Percentiles rank a stretch among this genome's conserved stretches.
Evolutionary conservation across 148 eudicot species (phyloP).

Genomic region (Vaccinium myrtillus): DNA sequence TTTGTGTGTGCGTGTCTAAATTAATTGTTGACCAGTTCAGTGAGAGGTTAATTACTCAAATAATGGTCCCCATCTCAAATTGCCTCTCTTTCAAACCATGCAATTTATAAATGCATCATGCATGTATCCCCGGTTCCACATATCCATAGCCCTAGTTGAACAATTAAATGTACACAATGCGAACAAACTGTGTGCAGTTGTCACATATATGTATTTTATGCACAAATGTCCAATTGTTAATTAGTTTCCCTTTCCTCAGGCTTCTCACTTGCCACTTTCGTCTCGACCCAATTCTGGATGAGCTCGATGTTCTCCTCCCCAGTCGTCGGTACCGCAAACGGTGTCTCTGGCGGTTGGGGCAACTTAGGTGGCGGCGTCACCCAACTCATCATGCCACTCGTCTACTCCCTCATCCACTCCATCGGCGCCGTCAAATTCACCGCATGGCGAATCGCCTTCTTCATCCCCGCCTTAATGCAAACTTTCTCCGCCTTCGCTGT

Average conservation of each 20-base stretch:
- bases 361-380: slow-evolving; percentile 89
- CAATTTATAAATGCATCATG: too few species aligned
- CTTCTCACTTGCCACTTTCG: slow-evolving; percentile 84
- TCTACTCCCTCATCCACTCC: slow-evolving; percentile 40
- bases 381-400: slow-evolving; percentile 82
- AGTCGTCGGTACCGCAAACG: slow-evolving; percentile 78
- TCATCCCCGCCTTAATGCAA: slow-evolving; percentile 67
- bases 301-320: slow-evolving; percentile 79
- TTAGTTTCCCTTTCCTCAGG: slow-evolving; percentile 32
- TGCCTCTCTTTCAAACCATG: too few species aligned
- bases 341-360: slow-evolving; percentile 86
- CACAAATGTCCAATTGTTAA: not conserved
- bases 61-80: too few species aligned
- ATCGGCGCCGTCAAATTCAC: slow-evolving; percentile 44
- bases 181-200: too few species aligned
- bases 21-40: not conserved
- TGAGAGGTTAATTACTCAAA: too few species aligned
- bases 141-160: too few species aligned
- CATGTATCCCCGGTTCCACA: too few species aligned
- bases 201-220: too few species aligned
- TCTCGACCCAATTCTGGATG: slow-evolving; percentile 92
- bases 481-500: slow-evolving; percentile 53
- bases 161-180: too few species aligned
- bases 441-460: slow-evolving; percentile 80
- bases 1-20: too few species aligned